A percentile compares a stretch with the other conserved stretches of the same genome.
phyloP scores from a whole-genome alignment of 495 filamentous ascomycete species.

The Rusavskia elegans region DNA sequence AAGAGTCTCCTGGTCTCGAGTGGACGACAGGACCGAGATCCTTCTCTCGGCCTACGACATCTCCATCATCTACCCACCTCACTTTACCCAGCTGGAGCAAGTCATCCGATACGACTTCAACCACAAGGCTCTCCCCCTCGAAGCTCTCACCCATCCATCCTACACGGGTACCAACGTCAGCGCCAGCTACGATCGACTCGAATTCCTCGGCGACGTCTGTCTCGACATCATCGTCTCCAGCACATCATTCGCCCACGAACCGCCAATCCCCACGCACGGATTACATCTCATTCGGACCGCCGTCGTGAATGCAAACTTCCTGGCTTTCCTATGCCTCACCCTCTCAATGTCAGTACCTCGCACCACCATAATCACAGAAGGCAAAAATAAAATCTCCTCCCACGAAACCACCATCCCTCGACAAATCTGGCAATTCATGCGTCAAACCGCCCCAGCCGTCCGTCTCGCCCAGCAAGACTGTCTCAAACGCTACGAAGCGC shows the following conservation, averaged over 20 bases:
- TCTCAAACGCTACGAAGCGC: slow-evolving; percentile 27
- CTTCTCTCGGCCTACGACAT: slow-evolving; percentile 19
- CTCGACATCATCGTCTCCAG: slow-evolving; percentile 63
- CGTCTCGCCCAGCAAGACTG: slow-evolving; percentile 24
- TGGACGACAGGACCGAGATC: slow-evolving; percentile 16
- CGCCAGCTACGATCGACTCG: slow-evolving; percentile 69
- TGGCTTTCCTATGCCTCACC: slow-evolving; percentile 68
- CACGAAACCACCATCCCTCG: slow-evolving; percentile 1
- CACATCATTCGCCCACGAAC: slow-evolving; percentile 28
- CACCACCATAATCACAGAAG: slow-evolving; percentile 8
- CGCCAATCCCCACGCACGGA: slow-evolving; percentile 36
- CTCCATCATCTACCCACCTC: slow-evolving; percentile 7
- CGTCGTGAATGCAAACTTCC: slow-evolving; percentile 67
- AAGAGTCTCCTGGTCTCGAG: slow-evolving; percentile 37
- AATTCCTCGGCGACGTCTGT: slow-evolving; percentile 80
- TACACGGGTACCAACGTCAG: slow-evolving; percentile 23
- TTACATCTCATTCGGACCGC: slow-evolving; percentile 65
- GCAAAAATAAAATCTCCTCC: slow-evolving; percentile 4
- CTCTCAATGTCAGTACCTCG: slow-evolving; percentile 12
- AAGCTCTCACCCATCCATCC: slow-evolving; percentile 77
- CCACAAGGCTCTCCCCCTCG: slow-evolving; percentile 53
- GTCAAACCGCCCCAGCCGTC: slow-evolving; percentile 33
- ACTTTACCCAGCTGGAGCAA: slow-evolving; percentile 31
- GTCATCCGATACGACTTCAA: slow-evolving; percentile 57
- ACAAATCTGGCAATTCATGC: slow-evolving; percentile 56